These are phyloP conservation scores for Eucommia ulmoides DNA, from an alignment of 257 asterid genomes.

Conservation along the genomic window DNA sequence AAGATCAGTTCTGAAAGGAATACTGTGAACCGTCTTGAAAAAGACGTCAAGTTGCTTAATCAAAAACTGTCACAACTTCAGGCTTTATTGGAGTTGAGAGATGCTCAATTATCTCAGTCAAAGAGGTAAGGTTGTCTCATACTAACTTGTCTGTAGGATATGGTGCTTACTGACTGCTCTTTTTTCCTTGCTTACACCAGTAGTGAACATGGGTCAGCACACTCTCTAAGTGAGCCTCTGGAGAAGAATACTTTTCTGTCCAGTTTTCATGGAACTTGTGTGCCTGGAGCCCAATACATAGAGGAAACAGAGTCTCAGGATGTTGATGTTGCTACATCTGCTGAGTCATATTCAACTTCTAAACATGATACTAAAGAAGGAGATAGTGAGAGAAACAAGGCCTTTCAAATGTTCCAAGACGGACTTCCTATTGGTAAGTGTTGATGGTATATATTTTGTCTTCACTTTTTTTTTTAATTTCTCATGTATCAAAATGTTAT, in stretches of 20 bases:
- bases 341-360: conserved; percentile 27
- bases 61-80: conserved; percentile 62
- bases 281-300: conserved; percentile 18
- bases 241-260: conserved; percentile 27
- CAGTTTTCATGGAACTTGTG: conserved; percentile 20
- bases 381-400: conserved; percentile 27
- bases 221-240: conserved; percentile 14
- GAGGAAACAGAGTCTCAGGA: conserved; percentile 25
- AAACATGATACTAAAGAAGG: no score
- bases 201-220: conserved; percentile 17
- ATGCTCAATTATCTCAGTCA: conserved; percentile 31
- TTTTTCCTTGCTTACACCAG: conserved; percentile 11
- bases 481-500: no score
- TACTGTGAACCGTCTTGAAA: conserved; percentile 53
- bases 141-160: conserved; percentile 8
- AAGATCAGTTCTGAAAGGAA: conserved; percentile 83
- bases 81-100: conserved; percentile 62
- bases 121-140: conserved; percentile 39
- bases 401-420: conserved; percentile 17
- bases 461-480: no score
- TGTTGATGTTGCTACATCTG: conserved; percentile 18
- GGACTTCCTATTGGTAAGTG: conserved; percentile 24
- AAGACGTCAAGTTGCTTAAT: conserved; percentile 69
- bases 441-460: conserved; percentile 4
- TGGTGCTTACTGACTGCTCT: conserved; percentile 11